Evolutionary conservation across 441 rosid species (phyloP).

Genomic region (Brassica balearica): DNA sequence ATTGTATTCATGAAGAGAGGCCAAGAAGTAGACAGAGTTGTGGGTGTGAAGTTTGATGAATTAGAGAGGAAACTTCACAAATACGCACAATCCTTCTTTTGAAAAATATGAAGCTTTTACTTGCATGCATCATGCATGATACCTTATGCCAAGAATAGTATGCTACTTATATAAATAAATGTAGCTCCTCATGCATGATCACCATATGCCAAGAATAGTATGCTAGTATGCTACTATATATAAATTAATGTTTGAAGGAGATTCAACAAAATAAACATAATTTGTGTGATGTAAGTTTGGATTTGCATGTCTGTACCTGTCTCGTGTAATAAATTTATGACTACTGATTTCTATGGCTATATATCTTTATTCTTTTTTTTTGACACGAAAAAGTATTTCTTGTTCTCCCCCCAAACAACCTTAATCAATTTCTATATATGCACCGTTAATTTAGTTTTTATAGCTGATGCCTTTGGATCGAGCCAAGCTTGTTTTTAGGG

Average conservation of each 20-base stretch:
- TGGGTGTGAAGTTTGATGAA: constrained; percentile 61
- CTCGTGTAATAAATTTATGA: constrained; percentile 7
- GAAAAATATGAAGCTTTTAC: constrained; percentile 10
- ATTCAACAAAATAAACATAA: constrained; percentile 7
- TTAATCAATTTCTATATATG: background rate
- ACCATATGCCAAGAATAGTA: constrained; percentile 6
- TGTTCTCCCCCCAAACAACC: background rate
- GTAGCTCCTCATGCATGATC: constrained; percentile 8
- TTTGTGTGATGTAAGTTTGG: constrained; percentile 15
- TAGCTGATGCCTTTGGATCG: too few species aligned
- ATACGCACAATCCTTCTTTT: constrained; percentile 37
- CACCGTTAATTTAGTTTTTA: too few species aligned
- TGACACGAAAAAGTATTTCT: too few species aligned
- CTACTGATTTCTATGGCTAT: background rate
- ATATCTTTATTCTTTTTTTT: background rate
- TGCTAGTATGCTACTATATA: background rate
- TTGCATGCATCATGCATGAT: constrained; percentile 5
- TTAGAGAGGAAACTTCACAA: constrained; percentile 64
- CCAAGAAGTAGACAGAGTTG: constrained; percentile 57
- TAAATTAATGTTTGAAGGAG: constrained; percentile 7
- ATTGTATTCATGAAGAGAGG: constrained; percentile 72
- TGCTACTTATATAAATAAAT: background rate
- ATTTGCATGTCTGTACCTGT: constrained; percentile 11
- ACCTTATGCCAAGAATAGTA: constrained; percentile 14
- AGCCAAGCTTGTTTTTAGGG: too few species aligned